Conservation (phyloP, 306 rosid genomes). For the Citrullus colocynthis region DNA sequence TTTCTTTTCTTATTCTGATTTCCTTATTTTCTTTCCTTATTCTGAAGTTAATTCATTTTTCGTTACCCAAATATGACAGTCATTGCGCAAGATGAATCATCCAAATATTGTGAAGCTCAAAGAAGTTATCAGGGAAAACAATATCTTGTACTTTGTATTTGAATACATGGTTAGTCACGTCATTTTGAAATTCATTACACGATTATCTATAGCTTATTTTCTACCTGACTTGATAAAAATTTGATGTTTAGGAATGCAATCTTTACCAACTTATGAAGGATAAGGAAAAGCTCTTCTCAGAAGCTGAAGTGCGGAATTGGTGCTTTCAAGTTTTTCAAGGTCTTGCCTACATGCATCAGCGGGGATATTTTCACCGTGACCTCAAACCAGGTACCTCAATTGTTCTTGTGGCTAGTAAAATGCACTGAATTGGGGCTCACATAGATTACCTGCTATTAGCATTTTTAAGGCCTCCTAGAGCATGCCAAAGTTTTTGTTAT, state of each 20-base stretch:
- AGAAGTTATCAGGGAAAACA: slow-evolving; percentile 91
- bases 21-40: background rate
- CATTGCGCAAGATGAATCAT: slow-evolving; percentile 78
- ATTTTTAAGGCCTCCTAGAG: too few species aligned
- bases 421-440: background rate
- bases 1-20: background rate
- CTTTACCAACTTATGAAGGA: slow-evolving; percentile 94
- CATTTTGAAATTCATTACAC: background rate
- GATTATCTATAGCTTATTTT: background rate
- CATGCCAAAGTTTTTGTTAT: background rate
- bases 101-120: slow-evolving; percentile 88
- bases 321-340: slow-evolving; percentile 98
- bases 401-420: background rate
- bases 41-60: background rate
- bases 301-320: slow-evolving; percentile 80
- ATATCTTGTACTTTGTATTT: slow-evolving; percentile 76
- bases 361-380: slow-evolving; percentile 98
- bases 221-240: background rate
- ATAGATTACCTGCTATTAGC: background rate
- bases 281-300: slow-evolving; percentile 69
- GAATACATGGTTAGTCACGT: slow-evolving; percentile 74
- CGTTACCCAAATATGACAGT: slow-evolving; percentile 29
- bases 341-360: slow-evolving; percentile 95
- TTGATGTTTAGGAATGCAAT: slow-evolving; percentile 50
- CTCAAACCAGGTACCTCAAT: slow-evolving; percentile 74